Base-by-base conservation (phyloP, 164 flowering plant species). In the Hamamelis virginiana region DNA sequence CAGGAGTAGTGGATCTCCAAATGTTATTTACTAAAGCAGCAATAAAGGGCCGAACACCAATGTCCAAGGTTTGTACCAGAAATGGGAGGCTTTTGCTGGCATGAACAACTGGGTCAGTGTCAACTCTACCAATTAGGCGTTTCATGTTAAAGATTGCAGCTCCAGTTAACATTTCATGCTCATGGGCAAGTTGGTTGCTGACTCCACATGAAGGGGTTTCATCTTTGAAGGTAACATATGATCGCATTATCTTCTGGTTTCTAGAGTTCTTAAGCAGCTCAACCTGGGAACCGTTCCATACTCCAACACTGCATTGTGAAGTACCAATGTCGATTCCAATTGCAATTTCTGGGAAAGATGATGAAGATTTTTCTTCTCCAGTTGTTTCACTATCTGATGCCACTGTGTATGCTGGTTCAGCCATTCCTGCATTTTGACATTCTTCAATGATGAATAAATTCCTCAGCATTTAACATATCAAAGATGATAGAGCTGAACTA, bases 261-360 rank as follows among this genome's bases (percentile, higher is more conserved):
- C 89, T 80, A 22, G 85, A 77, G 78, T 91, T 91, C 74, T 79
- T 85, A 13, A 92, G 81, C 38, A 92, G 85, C 77, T 89, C 87
- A 18, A 92, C 89, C 25, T 79, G 75, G 56, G 92, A 84, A 59
- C 97, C 97, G 69, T 86, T 89, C 98, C 98, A 94, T 45, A 88
- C 53, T 28, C 97, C 97, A 44, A 92, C 75, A 66, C 98, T 88
- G 69, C 97, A 89, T 33, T 86, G 95, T 19, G 87, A 91, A 38
- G 98, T 92, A 38, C 98, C 97, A 56, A 94, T 81, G 76, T 94
- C 97, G 25, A 94, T 81, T 15, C 97, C 98, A 68, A 94, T 82
- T 21, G 97, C 97, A 57, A 82, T 76, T 64, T 91, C 97, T 1
- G 88, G 85, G 28, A 80, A 80, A 46, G 77, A 28, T 8, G 88